A percentile compares a stretch with the other conserved stretches of the same genome.
Evolutionary conservation across 805 yeast species (phyloP).

Genomic region (Pichia nanzhaoensis): DNA sequence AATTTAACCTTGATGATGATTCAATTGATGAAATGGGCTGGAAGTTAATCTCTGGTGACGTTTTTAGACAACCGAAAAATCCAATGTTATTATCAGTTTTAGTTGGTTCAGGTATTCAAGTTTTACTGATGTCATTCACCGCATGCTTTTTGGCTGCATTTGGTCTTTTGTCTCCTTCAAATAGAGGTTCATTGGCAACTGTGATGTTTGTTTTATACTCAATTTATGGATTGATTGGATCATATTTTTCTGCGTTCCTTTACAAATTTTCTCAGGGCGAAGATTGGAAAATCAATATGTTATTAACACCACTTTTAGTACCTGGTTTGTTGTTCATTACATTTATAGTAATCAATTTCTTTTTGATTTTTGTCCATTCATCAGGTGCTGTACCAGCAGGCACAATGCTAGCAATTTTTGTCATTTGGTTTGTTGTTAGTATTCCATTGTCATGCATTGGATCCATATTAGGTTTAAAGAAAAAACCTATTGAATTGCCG

Average conservation of each 20-base stretch:
- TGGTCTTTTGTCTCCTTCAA: slow-evolving; percentile 89
- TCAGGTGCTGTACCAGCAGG: slow-evolving; percentile 95
- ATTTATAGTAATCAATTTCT: slow-evolving; percentile 71
- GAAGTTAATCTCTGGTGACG: slow-evolving; percentile 94
- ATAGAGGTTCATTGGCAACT: slow-evolving; percentile 89
- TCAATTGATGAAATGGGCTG: slow-evolving; percentile 93
- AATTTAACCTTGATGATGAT: slow-evolving; percentile 78
- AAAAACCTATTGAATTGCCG: slow-evolving; percentile 40
- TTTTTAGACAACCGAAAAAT: slow-evolving; percentile 75
- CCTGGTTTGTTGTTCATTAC: slow-evolving; percentile 69
- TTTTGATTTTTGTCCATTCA: slow-evolving; percentile 67
- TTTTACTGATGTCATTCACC: slow-evolving; percentile 65
- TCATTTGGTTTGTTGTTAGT: slow-evolving; percentile 80
- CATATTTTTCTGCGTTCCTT: slow-evolving; percentile 77
- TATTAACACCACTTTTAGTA: slow-evolving; percentile 74
- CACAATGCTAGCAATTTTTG: slow-evolving; percentile 72
- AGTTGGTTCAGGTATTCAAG: slow-evolving; percentile 84
- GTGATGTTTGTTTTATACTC: slow-evolving; percentile 83
- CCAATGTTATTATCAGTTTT: slow-evolving; percentile 69
- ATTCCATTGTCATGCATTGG: slow-evolving; percentile 81
- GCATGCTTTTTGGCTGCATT: slow-evolving; percentile 78
- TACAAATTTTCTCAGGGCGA: slow-evolving; percentile 91
- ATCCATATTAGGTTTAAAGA: slow-evolving; percentile 71
- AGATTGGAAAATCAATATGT: slow-evolving; percentile 80
- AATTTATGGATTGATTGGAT: slow-evolving; percentile 72